These are phyloP conservation scores for Aspergillus sp. DNA, from an alignment of 2,329 filamentous ascomycete genomes.

Conservation along the genomic window DNA sequence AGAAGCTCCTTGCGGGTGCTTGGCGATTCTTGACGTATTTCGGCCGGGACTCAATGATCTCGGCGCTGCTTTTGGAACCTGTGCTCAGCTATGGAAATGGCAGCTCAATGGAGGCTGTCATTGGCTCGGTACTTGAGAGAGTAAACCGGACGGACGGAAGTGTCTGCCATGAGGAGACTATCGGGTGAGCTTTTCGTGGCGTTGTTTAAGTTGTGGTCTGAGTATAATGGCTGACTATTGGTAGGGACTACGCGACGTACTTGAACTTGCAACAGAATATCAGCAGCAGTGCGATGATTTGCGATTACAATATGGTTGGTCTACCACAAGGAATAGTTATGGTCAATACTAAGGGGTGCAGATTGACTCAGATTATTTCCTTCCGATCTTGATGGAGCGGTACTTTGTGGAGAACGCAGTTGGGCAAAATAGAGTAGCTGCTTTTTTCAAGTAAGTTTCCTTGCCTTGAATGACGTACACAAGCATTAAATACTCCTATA, in stretches of 20 bases:
- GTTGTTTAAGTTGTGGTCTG: background rate
- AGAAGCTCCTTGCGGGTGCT: slow-evolving; percentile 60
- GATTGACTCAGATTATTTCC: slow-evolving; percentile 60
- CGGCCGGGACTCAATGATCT: slow-evolving; percentile 61
- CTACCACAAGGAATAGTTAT: slow-evolving; percentile 8
- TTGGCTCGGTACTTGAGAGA: slow-evolving; percentile 57
- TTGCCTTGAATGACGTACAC: background rate
- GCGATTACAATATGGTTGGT: slow-evolving; percentile 53
- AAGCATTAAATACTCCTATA: slow-evolving; percentile 19
- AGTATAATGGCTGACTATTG: slow-evolving; percentile 3
- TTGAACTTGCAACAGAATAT: slow-evolving; percentile 53
- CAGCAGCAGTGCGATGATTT: slow-evolving; percentile 48
- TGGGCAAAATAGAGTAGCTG: slow-evolving; percentile 33
- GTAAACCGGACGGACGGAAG: slow-evolving; percentile 57
- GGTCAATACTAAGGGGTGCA: slow-evolving; percentile 4
- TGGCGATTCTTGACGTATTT: slow-evolving; percentile 67
- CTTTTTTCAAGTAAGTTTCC: slow-evolving; percentile 28
- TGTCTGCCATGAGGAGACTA: slow-evolving; percentile 61
- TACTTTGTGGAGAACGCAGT: slow-evolving; percentile 51
- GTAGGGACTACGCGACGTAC: slow-evolving; percentile 60
- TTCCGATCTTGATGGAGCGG: slow-evolving; percentile 54
- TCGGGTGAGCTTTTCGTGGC: slow-evolving; percentile 37
- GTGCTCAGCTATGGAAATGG: slow-evolving; percentile 53
- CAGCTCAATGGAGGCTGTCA: slow-evolving; percentile 57
- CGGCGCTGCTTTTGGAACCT: slow-evolving; percentile 53